Base-by-base conservation (phyloP, 805 yeast genomes). In the Cyberlindnera nakhonratchasimensis region DNA sequence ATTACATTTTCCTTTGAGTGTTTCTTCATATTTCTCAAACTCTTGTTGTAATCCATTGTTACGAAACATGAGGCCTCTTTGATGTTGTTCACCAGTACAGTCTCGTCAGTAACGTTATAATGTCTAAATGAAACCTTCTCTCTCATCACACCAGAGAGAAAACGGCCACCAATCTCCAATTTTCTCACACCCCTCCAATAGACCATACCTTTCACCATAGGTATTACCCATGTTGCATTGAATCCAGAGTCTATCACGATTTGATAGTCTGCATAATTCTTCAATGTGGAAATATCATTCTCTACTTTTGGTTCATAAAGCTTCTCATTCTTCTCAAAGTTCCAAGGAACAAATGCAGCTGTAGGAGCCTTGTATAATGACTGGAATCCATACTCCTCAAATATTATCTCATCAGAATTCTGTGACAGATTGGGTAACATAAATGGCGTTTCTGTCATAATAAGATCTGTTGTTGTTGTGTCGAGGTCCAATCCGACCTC, bases 21-120 rank as follows among this genome's bases (percentile, higher is more conserved):
- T 21, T 32, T 28, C 30, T 56, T 68, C 50, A 68, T 62, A 9
- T 61, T 47, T 29, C 70, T 66, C 38, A 82, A 58, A 17, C 79
- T 74, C 17, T 58, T 53, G 18, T 62, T 65, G 53, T 79, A 86
- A 53, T 85, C 77, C 17, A 52, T 47, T 0, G 91, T 79, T n/a
- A 86, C 77, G 67, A 77, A 80, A 61, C 86, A 74, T 28, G 91
- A 67, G 45, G 75, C 69, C 57, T 90, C 96, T 57, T 93, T 93
- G 51, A 95, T 85, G 36, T 84, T 80, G 57, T 89, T 87, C 37
- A 93, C 81, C 35, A 93, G 65, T 3, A 85, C 69, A 0, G 96
- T 82, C 62, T 95, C 99, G 47, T 93, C 96, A 58, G 87, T 80
- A 52, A 93, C 89, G 57, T 93, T 91, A 61, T 90, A 93, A 66